These are phyloP conservation scores for Leccinum imitatum DNA, from an alignment of 768 basidiomycete genomes.

Conservation along the genomic window DNA sequence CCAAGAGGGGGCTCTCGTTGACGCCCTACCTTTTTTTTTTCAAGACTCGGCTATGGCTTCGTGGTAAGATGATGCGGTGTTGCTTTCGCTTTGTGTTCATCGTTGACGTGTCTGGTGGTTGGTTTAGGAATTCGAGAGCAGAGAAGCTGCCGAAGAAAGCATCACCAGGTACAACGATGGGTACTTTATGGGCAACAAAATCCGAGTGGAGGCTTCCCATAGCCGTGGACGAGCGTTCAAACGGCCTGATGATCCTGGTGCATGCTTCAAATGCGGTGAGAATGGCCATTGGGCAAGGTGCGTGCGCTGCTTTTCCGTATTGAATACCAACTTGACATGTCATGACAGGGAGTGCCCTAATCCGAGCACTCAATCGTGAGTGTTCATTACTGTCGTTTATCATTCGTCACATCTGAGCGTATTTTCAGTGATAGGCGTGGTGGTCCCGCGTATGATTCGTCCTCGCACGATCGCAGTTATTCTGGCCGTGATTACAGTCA, in stretches of 20 bases:
- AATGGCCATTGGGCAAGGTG: constrained; percentile 90
- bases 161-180: constrained; percentile 81
- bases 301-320: constrained; percentile 18
- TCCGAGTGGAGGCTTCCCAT: constrained; percentile 83
- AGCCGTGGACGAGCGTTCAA: constrained; percentile 81
- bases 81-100: background rate
- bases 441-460: constrained; percentile 46
- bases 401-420: constrained; percentile 3
- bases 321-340: constrained; percentile 5
- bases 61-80: constrained; percentile 55
- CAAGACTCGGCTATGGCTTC: constrained; percentile 84
- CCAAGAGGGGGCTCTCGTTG: constrained; percentile 11
- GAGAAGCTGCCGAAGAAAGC: constrained; percentile 82
- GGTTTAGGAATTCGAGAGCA: constrained; percentile 75
- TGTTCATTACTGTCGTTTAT: constrained; percentile 12
- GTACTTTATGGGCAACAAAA: constrained; percentile 86
- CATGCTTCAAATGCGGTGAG: constrained; percentile 86
- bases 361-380: constrained; percentile 48
- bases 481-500: constrained; percentile 50
- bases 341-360: constrained; percentile 69
- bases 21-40: background rate
- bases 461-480: constrained; percentile 59
- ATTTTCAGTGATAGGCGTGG: constrained; percentile 32
- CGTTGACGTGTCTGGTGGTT: background rate
- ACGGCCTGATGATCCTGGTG: constrained; percentile 81